These are phyloP conservation scores for Phytophthora foliorum DNA, from an alignment of 352 stramenopile species.

Conservation along the genomic window DNA sequence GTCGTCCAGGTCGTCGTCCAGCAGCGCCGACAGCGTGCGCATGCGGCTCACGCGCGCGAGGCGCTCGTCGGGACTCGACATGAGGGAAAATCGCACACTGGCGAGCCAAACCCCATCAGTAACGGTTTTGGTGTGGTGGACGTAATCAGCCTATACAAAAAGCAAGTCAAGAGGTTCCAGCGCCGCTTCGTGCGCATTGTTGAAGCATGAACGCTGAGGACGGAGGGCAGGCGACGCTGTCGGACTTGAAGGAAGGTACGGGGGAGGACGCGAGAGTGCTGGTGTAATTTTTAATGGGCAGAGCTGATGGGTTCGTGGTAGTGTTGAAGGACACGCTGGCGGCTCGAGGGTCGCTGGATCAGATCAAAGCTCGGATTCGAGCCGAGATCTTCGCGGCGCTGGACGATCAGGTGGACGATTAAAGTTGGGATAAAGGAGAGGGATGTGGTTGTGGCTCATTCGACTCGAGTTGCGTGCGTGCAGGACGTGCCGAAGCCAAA, in stretches of 20 bases:
- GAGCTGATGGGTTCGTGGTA: slow-evolving; percentile 20
- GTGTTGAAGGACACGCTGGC: slow-evolving; percentile 89
- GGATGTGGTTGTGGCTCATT: neutral
- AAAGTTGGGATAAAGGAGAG: neutral
- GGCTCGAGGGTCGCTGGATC: slow-evolving; percentile 73
- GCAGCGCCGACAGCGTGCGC: slow-evolving; percentile 83
- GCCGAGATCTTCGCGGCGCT: slow-evolving; percentile 88
- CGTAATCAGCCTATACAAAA: slow-evolving; percentile 4
- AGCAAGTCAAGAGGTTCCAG: neutral
- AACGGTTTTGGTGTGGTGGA: slow-evolving; percentile 29
- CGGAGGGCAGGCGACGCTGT: slow-evolving; percentile 46
- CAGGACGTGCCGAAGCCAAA: slow-evolving; percentile 70
- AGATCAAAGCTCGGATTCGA: slow-evolving; percentile 88
- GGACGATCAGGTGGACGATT: slow-evolving; percentile 69
- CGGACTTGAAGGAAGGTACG: slow-evolving; percentile 66
- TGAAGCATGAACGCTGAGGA: slow-evolving; percentile 25
- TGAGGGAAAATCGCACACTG: slow-evolving; percentile 25
- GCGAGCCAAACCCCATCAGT: slow-evolving; percentile 19
- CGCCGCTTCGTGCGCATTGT: slow-evolving; percentile 31
- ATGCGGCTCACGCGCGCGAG: slow-evolving; percentile 73
- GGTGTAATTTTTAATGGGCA: neutral
- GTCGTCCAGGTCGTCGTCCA: slow-evolving; percentile 70
- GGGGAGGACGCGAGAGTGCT: neutral
- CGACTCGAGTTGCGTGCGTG: neutral
- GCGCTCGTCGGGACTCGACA: slow-evolving; percentile 37